These are phyloP conservation scores for Beauveria medogensis DNA, from an alignment of 2,329 filamentous ascomycete genomes.

Conservation along the genomic window DNA sequence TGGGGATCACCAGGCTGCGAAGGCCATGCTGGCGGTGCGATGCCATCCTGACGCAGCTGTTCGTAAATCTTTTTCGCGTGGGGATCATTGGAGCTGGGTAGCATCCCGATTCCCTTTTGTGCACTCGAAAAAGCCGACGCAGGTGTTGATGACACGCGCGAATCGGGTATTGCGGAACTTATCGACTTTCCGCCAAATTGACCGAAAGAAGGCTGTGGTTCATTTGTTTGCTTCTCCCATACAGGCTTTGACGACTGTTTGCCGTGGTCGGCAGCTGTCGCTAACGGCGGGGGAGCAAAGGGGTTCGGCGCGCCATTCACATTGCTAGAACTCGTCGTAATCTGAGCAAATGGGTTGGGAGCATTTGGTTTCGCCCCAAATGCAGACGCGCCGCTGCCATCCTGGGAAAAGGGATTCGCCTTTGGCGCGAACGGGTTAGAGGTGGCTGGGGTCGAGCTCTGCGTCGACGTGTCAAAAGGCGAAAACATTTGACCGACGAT, in stretches of 20 bases:
- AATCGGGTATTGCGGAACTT: constrained; percentile 14
- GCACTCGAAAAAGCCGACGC: constrained; percentile 5
- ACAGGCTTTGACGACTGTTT: background rate
- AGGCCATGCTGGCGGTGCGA: constrained; percentile 48
- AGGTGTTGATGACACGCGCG: constrained; percentile 13
- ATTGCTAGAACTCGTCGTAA: constrained; percentile 21
- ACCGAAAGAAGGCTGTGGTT: background rate
- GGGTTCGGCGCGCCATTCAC: constrained; percentile 4
- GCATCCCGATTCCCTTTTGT: background rate
- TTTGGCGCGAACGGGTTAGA: constrained; percentile 28
- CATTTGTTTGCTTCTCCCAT: constrained; percentile 1
- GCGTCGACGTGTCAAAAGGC: constrained; percentile 27
- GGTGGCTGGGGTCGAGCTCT: constrained; percentile 24
- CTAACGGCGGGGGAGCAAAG: background rate
- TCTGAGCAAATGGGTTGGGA: constrained; percentile 18
- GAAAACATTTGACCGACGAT: constrained; percentile 34
- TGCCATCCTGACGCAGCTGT: constrained; percentile 46
- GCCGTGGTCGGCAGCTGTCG: background rate
- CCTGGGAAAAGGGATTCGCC: constrained; percentile 24
- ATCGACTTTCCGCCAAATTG: background rate
- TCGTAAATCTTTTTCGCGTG: constrained; percentile 44
- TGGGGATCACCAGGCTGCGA: constrained; percentile 43
- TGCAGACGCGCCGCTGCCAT: constrained; percentile 21
- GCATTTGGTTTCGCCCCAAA: constrained; percentile 14
- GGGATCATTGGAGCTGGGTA: constrained; percentile 23